Base-by-base conservation (phyloP, 306 rosid genomes). In the Macrotyloma uniflorum region DNA sequence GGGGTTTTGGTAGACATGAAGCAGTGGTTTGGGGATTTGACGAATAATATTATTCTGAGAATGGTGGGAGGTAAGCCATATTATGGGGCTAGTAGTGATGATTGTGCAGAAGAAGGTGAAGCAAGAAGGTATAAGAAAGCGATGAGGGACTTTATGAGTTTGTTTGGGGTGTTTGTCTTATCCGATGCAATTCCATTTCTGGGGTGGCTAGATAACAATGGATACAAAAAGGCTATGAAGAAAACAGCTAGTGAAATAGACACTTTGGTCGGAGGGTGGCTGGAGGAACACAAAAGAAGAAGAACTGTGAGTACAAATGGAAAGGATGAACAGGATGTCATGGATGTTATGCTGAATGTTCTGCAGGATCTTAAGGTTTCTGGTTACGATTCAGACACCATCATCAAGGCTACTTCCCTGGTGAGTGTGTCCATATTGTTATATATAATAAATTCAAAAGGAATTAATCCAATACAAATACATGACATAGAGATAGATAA, bases 1-100 rank as follows among this genome's bases (percentile, higher is more conserved):
- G 83, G 89, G 28, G 66, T 75, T 84, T 77, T 82, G 79, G 87
- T 85, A 35, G 88, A 86, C 36, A 86, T 83, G 88, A 89, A 84
- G 81, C 54, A 78, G 76, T 86, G 87, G 88, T 86, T 89, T 75
- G 85, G 86, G 6, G 85, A 87, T 49, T 83, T 87, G 78, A 83
- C 77, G 0, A 76, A 11, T 12, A 86, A 75, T 64, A 64, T 89
- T 40, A 32, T 50, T 67, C 19, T 85, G 70, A 87, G 79, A 70
- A 78, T 87, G 80, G 87, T 89, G 51, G 86, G 78, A 67, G 84
- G 93, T 49, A 89, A 83, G 74, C 33, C 79, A 72, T 81, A 59
- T 11, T 38, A 51, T 78, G 82, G 74, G 11, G 74, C 15, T 33
- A 45, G 59, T 33, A 36, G 59, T 45, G 87, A 51, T 42, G 86